phyloP scores from a whole-genome alignment of 495 filamentous ascomycete genomes.

The Endocarpon pusillum region DNA sequence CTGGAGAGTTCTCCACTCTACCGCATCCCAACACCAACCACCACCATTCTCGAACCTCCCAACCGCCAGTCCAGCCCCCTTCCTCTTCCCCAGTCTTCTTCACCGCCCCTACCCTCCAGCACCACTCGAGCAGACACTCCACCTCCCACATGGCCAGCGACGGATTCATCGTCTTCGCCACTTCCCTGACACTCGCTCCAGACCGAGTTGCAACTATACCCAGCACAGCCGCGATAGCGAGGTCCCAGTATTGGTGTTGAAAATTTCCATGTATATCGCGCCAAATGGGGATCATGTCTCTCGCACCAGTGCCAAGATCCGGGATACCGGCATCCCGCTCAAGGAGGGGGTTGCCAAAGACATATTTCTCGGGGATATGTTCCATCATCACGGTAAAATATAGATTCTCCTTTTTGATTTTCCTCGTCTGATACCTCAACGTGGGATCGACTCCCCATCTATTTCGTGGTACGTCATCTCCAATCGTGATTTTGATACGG shows the following conservation, averaged over 20 bases:
- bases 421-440: conserved; percentile 52
- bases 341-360: conserved; percentile 39
- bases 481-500: conserved; percentile 35
- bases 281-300: conserved; percentile 54
- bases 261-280: conserved; percentile 54
- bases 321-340: conserved; percentile 4
- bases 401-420: conserved; percentile 47
- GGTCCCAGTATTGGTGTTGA: conserved; percentile 44
- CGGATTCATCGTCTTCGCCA: conserved; percentile 39
- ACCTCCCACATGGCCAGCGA: conserved; percentile 53
- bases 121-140: conserved; percentile 48
- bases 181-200: conserved; percentile 31
- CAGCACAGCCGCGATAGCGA: conserved; percentile 39
- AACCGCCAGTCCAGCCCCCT: conserved; percentile 22
- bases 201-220: conserved; percentile 42
- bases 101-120: conserved; percentile 29
- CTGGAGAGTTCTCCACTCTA: not conserved
- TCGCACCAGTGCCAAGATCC: conserved; percentile 7
- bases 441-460: conserved; percentile 56
- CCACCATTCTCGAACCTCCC: conserved; percentile 50
- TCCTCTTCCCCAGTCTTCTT: conserved; percentile 11
- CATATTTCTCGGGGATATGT: conserved; percentile 38
- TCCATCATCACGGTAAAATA: conserved; percentile 43
- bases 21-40: conserved; percentile 31
- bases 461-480: conserved; percentile 41